Percentiles rank a stretch among this genome's conserved stretches.
Evolutionary conservation across 768 basidiomycete genomes (phyloP).

Genomic region (Naganishia kalamii): DNA sequence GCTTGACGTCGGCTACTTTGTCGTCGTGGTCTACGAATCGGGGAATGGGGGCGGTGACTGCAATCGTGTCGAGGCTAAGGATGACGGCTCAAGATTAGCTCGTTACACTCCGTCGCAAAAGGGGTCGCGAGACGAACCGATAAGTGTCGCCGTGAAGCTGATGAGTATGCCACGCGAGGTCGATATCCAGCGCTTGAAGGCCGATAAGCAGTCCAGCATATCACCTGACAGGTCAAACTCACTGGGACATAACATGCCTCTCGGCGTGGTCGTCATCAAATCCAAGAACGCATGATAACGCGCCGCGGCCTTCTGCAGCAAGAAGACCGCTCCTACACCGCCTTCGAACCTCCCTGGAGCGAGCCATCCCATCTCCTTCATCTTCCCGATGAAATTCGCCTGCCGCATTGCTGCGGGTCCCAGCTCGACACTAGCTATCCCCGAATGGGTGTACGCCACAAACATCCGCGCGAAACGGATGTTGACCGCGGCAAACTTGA

Average conservation of each 20-base stretch:
- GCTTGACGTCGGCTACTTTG: conserved; percentile 14
- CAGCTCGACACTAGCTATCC: conserved; percentile 20
- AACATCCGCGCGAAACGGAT: conserved; percentile 13
- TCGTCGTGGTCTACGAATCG: conserved; percentile 28
- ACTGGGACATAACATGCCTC: conserved; percentile 30
- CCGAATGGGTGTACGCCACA: conserved; percentile 9
- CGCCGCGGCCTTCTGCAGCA: no score
- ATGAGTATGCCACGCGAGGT: conserved; percentile 70
- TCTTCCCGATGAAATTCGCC: conserved; percentile 30
- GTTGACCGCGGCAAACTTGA: neutral
- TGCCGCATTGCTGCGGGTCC: conserved; percentile 29
- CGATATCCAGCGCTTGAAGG: conserved; percentile 63
- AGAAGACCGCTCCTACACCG: conserved; percentile 9
- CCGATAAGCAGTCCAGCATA: conserved; percentile 46
- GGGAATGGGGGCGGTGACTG: neutral
- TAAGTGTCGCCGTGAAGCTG: conserved; percentile 57
- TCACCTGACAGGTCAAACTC: neutral
- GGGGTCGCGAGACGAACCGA: no score
- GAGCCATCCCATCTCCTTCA: conserved; percentile 33
- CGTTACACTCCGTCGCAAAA: no score
- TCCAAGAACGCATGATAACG: conserved; percentile 31
- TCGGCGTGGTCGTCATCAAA: conserved; percentile 25
- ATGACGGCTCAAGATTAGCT: no score
- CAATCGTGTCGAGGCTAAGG: neutral
- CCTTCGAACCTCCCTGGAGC: conserved; percentile 20